Base-by-base conservation (phyloP, 129 eudicot species). In the Lactuca sativa region DNA sequence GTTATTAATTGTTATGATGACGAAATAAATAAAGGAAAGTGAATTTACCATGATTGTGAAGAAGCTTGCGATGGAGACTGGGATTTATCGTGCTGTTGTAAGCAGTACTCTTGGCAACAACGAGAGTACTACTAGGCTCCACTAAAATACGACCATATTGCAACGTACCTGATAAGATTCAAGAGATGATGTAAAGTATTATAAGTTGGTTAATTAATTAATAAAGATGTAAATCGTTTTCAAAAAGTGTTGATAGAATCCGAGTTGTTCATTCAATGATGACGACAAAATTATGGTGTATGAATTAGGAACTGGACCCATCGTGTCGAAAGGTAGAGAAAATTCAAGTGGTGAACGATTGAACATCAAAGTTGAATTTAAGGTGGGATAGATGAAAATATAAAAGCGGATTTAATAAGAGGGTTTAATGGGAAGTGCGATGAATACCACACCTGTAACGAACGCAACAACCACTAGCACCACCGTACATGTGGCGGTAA, bases 31-130 rank as follows among this genome's bases (percentile, higher is more conserved):
- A 13, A 51, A 16, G 9, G 32, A 11, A 58, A 43, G 0, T 34
- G 41, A 69, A 11, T 10, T 76, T 85, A 88, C 95, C 95, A 41
- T 59, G 75, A 25, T 53, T 55, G 6, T 56, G 77, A 61, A 89
- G 86, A 31, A 90, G 89, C 87, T 85, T 90, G 70, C 97, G 91
- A 71, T 82, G 88, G 2, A 82, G 82, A 54, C 59, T 43, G 9
- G 79, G 6, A 56, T 66, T 43, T n/a, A 69, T 53, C 38, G 44
- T 21, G 59, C 53, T 68, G 66, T 58, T 80, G 72, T 44, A 43
- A 33, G 59, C 34, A 30, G 55, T 59, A 73, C 71, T 41, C 53
- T 31, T 41, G 33, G 78, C 68, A 66, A n/a, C 31, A 64, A 52
- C 59, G 41, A 9, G n/a, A 16, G 72, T 64, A 52, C 66, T 51